Base-by-base conservation (phyloP, 257 asterid genomes). In the Marsdenia floribunda region DNA sequence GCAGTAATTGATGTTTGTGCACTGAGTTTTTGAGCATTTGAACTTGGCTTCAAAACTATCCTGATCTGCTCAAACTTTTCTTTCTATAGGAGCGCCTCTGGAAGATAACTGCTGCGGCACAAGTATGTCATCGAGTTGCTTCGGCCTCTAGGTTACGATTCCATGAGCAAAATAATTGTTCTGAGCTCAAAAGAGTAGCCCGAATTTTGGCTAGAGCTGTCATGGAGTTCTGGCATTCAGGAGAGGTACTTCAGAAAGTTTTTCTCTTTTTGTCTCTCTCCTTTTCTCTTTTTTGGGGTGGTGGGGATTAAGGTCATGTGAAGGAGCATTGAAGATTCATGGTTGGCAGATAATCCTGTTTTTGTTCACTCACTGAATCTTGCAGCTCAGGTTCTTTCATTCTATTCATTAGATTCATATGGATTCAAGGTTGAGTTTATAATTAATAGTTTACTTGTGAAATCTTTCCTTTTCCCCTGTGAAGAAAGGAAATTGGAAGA, bases 81-180 rank as follows among this genome's bases (percentile, higher is more conserved):
- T 71, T 74, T 59, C 73, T 80, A 49, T 81, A 93, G 98, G 98
- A 93, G 89, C 98, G 98, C 38, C 80, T 85, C 79, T 93, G 98
- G 98, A 93, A 89, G 86, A 71, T 80, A 82, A 85, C 89, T 74
- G 91, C 96, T 70, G 91, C 96, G 73, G 80, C 92, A 76, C 93
- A 84, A 85, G 16, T 87, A 75, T 80, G 88, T 78, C 85, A 70
- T 72, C 88, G 65, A 78, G 97, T 79, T 76, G 92, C 96, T 49
- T 82, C 81, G 80, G 66, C 84, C 50, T 85, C 81, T 75, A 87
- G 71, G 72, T 74, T 78, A 83, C 86, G 91, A 76, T 83, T 81
- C 73, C 84, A 80, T 82, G 86, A 84, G 64, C 80, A 78, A 63
- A 76, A 49, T 73, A 77, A 77, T 47, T 72, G 75, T 72, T 71